Conservation (phyloP, 2,329 filamentous ascomycete genomes). For the Aspergillus persii region DNA sequence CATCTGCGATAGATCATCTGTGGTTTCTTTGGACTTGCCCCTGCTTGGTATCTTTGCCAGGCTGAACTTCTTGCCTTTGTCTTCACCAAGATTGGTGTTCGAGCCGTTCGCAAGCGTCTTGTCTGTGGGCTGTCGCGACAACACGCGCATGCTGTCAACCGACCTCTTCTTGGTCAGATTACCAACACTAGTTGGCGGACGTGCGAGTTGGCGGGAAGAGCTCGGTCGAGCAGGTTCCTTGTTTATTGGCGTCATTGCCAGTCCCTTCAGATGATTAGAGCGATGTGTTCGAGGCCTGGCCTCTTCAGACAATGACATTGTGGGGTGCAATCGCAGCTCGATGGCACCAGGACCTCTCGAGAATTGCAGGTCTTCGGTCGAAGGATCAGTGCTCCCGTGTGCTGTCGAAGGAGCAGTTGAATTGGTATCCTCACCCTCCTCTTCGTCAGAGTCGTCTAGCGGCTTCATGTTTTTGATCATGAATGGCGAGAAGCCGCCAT, state of each 20-base stretch:
- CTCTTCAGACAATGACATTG: constrained; percentile 58
- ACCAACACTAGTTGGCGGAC: constrained; percentile 28
- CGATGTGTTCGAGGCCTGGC: constrained; percentile 29
- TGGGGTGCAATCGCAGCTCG: constrained; percentile 79
- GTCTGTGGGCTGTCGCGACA: constrained; percentile 37
- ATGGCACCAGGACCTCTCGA: constrained; percentile 69
- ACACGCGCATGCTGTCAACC: constrained; percentile 39
- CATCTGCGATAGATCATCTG: constrained; percentile 95
- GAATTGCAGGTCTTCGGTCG: constrained; percentile 44
- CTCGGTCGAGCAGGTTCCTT: constrained; percentile 26
- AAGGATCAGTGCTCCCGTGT: constrained; percentile 39
- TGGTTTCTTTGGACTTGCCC: constrained; percentile 61
- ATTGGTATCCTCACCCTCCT: constrained; percentile 36
- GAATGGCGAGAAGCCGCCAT: constrained; percentile 51
- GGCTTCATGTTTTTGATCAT: constrained; percentile 54
- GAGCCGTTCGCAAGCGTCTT: constrained; percentile 34
- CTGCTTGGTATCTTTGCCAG: constrained; percentile 45
- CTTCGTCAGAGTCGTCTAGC: constrained; percentile 52
- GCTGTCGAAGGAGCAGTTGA: constrained; percentile 32
- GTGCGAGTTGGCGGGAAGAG: constrained; percentile 17
- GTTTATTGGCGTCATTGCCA: constrained; percentile 35
- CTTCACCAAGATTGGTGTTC: constrained; percentile 28
- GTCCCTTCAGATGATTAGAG: constrained; percentile 28
- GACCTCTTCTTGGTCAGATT: constrained; percentile 41
- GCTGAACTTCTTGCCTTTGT: constrained; percentile 50